Evolutionary conservation across 2,329 filamentous ascomycete genomes (phyloP).

Genomic region (Apiospora malaysiana): DNA sequence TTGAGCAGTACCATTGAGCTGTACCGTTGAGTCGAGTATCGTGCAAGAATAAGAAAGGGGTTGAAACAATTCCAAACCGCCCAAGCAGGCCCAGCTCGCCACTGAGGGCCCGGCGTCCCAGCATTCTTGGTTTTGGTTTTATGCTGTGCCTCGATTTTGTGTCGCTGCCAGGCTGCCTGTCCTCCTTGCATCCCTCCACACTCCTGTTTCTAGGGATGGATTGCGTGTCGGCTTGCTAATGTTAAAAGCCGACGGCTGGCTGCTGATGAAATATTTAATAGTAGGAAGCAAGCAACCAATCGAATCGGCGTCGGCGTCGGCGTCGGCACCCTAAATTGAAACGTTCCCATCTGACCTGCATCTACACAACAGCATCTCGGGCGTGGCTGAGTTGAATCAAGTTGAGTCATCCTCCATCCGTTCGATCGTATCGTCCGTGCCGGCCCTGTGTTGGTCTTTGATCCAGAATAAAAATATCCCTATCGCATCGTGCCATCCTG

Average conservation of each 20-base stretch:
- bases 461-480: background rate
- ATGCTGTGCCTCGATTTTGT: background rate
- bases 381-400: background rate
- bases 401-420: no score
- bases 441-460: background rate
- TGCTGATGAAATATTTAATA: no score
- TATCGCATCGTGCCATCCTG: background rate
- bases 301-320: no score
- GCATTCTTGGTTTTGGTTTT: background rate
- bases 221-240: background rate
- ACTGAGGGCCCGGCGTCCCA: background rate
- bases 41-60: conserved; percentile 9
- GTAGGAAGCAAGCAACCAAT: background rate
- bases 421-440: background rate
- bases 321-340: background rate
- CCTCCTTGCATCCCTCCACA: no score
- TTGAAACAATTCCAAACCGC: conserved; percentile 11
- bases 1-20: no score
- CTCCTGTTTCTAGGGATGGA: background rate
- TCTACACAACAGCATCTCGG: background rate
- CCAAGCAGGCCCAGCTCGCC: background rate
- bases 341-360: conserved; percentile 10
- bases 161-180: no score
- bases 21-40: no score
- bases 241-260: no score